phyloP scores from a whole-genome alignment of 1,284 basidiomycete species.

The Neolentinus lepideus region DNA sequence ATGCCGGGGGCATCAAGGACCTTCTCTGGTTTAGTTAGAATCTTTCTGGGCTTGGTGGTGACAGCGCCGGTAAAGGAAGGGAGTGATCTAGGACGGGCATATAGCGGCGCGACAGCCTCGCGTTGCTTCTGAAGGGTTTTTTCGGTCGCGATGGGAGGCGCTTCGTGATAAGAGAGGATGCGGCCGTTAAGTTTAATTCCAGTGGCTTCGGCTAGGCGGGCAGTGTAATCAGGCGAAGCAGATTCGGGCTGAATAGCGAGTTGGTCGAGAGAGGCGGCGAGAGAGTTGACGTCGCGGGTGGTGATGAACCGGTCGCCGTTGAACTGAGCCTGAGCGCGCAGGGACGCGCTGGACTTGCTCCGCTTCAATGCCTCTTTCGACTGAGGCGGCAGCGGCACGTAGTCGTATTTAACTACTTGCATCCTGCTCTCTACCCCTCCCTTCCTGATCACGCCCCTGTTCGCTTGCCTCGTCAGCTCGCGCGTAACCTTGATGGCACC shows the following conservation, averaged over 20 bases:
- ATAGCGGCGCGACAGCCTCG: constrained; percentile 65
- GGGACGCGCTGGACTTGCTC: constrained; percentile 62
- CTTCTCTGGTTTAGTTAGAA: constrained; percentile 80
- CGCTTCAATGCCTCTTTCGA: constrained; percentile 48
- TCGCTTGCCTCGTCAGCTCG: constrained; percentile 53
- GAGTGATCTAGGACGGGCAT: constrained; percentile 56
- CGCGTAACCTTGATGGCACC: constrained; percentile 36
- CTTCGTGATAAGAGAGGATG: constrained; percentile 73
- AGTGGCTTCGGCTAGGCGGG: constrained; percentile 64
- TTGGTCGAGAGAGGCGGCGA: constrained; percentile 41
- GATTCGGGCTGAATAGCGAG: constrained; percentile 55
- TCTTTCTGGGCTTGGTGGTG: constrained; percentile 67
- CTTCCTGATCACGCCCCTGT: constrained; percentile 58
- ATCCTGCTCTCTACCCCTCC: constrained; percentile 71
- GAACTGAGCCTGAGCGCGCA: constrained; percentile 16
- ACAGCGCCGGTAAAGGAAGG: constrained; percentile 52
- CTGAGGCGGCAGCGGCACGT: constrained; percentile 40
- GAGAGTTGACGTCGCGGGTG: constrained; percentile 50
- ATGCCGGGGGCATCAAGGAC: constrained; percentile 95
- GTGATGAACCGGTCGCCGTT: constrained; percentile 6
- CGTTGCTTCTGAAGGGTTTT: constrained; percentile 65
- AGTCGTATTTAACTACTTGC: constrained; percentile 61
- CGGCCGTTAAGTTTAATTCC: constrained; percentile 69
- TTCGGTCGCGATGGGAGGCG: constrained; percentile 64
- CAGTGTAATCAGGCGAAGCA: constrained; percentile 68